Base-by-base conservation (phyloP, 176 grass and related monocot genomes). In the Triticum monococcum region DNA sequence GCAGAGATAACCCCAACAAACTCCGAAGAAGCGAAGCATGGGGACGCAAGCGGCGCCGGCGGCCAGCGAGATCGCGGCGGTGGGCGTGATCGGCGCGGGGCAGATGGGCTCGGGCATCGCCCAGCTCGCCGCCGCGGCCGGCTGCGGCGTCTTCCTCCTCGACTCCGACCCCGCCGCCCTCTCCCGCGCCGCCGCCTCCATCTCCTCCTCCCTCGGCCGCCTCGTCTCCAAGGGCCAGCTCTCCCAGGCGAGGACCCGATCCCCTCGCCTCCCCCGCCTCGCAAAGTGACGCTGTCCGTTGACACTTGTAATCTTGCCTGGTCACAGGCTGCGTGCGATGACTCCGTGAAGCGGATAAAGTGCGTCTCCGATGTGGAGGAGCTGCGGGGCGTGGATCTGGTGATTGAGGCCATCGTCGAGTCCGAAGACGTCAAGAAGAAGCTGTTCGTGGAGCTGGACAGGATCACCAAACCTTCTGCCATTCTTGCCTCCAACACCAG, bases 61-160 rank as follows among this genome's bases (percentile, higher is more conserved):
- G 72, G 36, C 86, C 56, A 72, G 43, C 18, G 67, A 41, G 32
- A 90, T 92, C 24, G 52, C 77, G 43, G 87, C 68, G 81, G 88
- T 95, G 43, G 96, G 84, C 6, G 93, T 95, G 75, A 83, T 98
- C 33, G 96, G 96, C 25, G 90, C 84, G 81, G 96, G 96, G 1
- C 96, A 98, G 91, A 98, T 98, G 96, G 96, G 96, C 35, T 94
- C 96, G 59, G 96, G 96, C 30, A 96, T 96, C 68, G 91, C 91
- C 76, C 96, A 98, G 93, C 86, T 98, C 64, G 91, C 92, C 24
- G 96, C 91, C 14, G 84, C 82, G 4, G 90, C 85, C 10, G 92
- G 93, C 54, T 96, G 86, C 84, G 64, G 59, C 65, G 90, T 94
- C 76, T 67, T 90, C 73, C 88, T 98, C 46, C 90, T 91, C 79